Evolutionary conservation across 371 early-diverging fungal genomes (phyloP), one percentile per base, ranked within the genome.

Genomic region (Rhizopus microsporus): DNA sequence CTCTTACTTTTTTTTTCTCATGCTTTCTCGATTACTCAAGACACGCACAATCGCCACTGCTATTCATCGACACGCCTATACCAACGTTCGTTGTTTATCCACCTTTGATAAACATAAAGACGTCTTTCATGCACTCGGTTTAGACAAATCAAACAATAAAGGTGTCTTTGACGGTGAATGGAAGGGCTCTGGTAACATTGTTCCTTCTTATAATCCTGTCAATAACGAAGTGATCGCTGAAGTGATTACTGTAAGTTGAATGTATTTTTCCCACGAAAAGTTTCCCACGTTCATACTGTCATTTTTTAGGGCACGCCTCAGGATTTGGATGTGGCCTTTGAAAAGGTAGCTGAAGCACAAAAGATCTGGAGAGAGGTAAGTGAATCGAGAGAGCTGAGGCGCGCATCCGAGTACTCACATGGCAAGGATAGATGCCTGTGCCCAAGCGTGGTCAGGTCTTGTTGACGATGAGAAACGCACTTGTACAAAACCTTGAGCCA

Each of bases 371-470:
- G 87, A 59, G 86, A 88, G 59, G 81, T 80, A 68, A 30, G 13
- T n/a, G 17, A 34, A 61, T 46, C n/a, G 31, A 29, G 9, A 7
- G 5, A 35, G 12, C 43, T 29, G 42, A 23, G 34, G 2, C 0
- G 15, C 43, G 12, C 8, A 12, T 45, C 13, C 3, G 29, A 6
- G 17, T 15, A 44, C 7, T 13, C 4, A n/a, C 52, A 9, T 35
- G 43, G 12, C 7, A 2, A n/a, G 7, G n/a, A 7, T 58, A 84
- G 79, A 79, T 89, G 51, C 95, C 97, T n/a, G 90, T 92, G 17
- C 97, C 98, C 16, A 80, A 87, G 63, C 87, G 97, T 40, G 98
- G 98, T 17, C 94, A 96, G 62, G 89, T 97, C 40, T 85, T 97
- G 35, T 82, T 96, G 23, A 92, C 94, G 56, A 97, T 97, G 88